Base-by-base conservation (phyloP, 148 eudicot genomes). In the Amaranthus cruentus region DNA sequence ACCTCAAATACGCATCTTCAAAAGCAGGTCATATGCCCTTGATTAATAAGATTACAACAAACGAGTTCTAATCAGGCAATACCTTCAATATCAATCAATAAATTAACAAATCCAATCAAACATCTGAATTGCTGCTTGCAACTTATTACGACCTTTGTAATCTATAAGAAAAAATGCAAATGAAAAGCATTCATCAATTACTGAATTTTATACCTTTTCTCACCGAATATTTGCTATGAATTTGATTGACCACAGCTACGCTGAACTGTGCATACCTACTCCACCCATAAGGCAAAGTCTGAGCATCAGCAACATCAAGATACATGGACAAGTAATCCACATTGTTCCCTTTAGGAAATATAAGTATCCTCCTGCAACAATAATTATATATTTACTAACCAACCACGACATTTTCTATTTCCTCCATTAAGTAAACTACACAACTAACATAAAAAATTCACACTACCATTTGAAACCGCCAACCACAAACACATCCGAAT, bases 181-280 rank as follows among this genome's bases (percentile, higher is more conserved):
- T 4, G 14, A 50, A 64, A 75, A 7, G 14, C n/a, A 14, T 13
- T 56, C 50, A 13, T 55, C 47, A 18, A 2, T 47, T 21, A 64
- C 38, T 11, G 66, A 53, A 52, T 0, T 57, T 15, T 5, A 8
- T 89, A 93, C 98, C 97, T 89, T 93, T 91, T 78, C 88, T 86
- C 72, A 91, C 77, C 3, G 97, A 80, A 80, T 76, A 89, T 82
- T 91, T 91, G 76, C 60, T 84, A 72, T 88, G 90, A 64, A 81
- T 53, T 84, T 93, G 98, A 87, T 93, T 91, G 56, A 87, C 75
- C 66, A 93, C 92, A 43, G 87, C 89, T 83, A 93, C 84, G 79
- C 90, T 91, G 77, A 93, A 91, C 76, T 93, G 98, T 14, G 98
- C 98, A 78, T 85, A 88, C 82, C 98, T 84, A 81, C 92, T 91